Evolutionary conservation across 2,329 filamentous ascomycete genomes (phyloP).

Genomic region (Talaromyces sp.): DNA sequence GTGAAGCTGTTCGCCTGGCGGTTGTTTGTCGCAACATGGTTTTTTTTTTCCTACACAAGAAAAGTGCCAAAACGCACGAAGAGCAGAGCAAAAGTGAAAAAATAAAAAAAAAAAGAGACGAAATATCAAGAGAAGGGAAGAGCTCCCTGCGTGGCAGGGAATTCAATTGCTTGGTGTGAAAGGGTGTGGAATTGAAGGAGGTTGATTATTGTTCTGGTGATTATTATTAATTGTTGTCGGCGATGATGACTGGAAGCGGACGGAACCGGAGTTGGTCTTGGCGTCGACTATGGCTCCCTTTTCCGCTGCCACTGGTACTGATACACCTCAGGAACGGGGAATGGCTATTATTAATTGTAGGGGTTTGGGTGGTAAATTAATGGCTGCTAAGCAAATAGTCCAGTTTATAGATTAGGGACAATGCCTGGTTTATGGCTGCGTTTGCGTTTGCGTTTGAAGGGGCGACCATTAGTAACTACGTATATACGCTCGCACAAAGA

Average conservation of each 20-base stretch:
- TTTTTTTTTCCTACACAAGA: background rate
- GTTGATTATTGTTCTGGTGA: background rate
- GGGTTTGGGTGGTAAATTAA: background rate
- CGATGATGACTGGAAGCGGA: background rate
- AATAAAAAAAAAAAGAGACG: background rate
- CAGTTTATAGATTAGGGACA: background rate
- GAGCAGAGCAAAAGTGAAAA: background rate
- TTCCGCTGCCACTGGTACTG: background rate
- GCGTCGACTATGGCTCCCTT: background rate
- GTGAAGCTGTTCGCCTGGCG: constrained; percentile 10
- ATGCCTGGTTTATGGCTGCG: background rate
- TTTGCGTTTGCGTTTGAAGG: background rate
- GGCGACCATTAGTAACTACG: background rate
- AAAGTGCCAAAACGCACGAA: background rate
- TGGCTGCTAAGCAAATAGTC: background rate
- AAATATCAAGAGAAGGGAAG: background rate
- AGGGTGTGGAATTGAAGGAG: background rate
- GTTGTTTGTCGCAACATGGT: constrained; percentile 12
- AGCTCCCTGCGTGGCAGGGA: constrained; percentile 1
- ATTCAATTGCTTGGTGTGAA: background rate
- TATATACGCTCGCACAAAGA: background rate
- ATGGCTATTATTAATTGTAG: background rate
- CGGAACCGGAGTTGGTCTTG: background rate
- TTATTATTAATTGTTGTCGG: background rate
- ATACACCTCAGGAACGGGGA: background rate